Evolutionary conservation across 148 eudicot species (phyloP).

Genomic region (Pharnaceum exiguum): DNA sequence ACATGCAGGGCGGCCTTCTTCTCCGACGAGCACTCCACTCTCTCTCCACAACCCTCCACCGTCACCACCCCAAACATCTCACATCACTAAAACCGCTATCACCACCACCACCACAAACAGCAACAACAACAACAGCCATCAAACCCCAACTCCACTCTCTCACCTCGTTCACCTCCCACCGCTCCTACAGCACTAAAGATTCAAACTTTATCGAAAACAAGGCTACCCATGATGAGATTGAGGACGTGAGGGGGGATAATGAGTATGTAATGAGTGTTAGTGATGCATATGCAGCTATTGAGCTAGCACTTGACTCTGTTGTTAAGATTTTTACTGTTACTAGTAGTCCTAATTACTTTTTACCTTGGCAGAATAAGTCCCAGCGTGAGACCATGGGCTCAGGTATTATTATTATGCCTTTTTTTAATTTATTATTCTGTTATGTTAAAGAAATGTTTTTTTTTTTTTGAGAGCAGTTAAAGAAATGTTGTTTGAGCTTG

Average conservation of each 20-base stretch:
- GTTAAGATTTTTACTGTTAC: conserved; percentile 87
- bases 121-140: background rate
- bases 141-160: background rate
- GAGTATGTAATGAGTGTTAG: background rate
- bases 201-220: background rate
- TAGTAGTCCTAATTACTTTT: conserved; percentile 74
- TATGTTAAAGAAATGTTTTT: background rate
- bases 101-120: background rate
- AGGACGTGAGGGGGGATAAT: too few relatives aligned
- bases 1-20: conserved; percentile 17
- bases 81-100: background rate
- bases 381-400: conserved; percentile 94
- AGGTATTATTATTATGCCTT: conserved; percentile 32
- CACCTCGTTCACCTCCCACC: too few relatives aligned
- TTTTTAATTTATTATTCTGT: background rate
- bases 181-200: too few relatives aligned
- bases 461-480: background rate
- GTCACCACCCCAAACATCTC: background rate
- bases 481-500: background rate
- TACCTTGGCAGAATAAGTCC: conserved; percentile 95
- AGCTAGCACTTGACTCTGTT: conserved; percentile 84
- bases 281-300: conserved; percentile 60
- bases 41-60: conserved; percentile 13
- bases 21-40: conserved; percentile 17
- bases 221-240: conserved; percentile 4